These are phyloP conservation scores for Eimeria necatrix DNA, from an alignment of 169 alveolate species.

Conservation along the genomic window DNA sequence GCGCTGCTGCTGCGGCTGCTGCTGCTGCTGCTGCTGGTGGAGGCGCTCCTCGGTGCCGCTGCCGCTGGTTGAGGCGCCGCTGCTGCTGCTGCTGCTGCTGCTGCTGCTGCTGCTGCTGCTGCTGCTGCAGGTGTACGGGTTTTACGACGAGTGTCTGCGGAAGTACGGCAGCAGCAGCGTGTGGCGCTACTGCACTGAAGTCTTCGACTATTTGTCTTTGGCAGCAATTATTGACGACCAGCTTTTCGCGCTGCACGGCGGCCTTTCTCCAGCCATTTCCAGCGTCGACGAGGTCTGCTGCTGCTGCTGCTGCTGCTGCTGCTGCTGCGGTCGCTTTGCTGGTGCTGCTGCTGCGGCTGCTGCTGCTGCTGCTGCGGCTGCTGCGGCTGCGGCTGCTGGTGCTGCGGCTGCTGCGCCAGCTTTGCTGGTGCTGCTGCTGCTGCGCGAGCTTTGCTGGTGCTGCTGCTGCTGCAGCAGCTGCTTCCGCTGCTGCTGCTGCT, in stretches of 20 bases:
- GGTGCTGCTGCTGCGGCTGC: no score
- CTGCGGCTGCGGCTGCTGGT: no score
- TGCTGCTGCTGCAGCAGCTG: no score
- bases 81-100: constrained; percentile 8
- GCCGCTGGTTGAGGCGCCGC: not conserved
- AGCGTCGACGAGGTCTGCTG: constrained; percentile 96
- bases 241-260: constrained; percentile 99
- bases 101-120: not conserved
- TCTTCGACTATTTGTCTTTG: constrained; percentile 97
- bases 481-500: no score
- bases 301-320: constrained; percentile 48
- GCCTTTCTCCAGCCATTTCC: constrained; percentile 97
- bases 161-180: constrained; percentile 99
- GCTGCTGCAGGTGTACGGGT: constrained; percentile 98
- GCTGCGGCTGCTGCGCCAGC: no score
- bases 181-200: constrained; percentile 85
- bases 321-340: constrained; percentile 60
- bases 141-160: constrained; percentile 99
- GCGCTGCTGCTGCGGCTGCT: no score
- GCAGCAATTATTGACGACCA: constrained; percentile 98
- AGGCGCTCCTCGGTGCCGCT: no score
- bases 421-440: no score
- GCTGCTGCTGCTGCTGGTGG: no score
- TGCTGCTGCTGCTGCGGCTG: no score
- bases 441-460: no score